Evolutionary conservation across 495 filamentous ascomycete species (phyloP), one percentile per base, ranked within the genome.

Genomic region (Xylaria venustula): DNA sequence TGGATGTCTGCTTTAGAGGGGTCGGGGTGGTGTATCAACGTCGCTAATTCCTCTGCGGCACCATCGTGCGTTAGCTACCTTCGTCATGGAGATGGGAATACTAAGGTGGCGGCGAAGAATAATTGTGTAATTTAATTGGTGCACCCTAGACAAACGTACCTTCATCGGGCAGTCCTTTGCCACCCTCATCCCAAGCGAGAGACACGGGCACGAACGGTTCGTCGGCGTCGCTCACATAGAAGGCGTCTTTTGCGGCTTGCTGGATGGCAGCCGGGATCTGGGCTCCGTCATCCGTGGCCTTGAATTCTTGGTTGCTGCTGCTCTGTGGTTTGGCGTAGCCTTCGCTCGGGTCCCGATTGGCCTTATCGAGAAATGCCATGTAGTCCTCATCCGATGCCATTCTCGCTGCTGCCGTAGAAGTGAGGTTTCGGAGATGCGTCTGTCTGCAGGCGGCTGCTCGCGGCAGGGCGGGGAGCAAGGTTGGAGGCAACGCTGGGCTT

Each of bases 321-420:
- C 55, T 59, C 44, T 71, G 65, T 12, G 67, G 37, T 32, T 71
- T 65, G 15, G 71, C 64, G 15, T 67, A 58, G 9, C 82, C 79
- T 17, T 74, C 78, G 58, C 79, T 76, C 17, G 83, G 84, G 69
- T 90, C 85, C 68, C 83, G 73, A 75, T 93, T 94, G 42, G 91
- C 91, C 73, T 93, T 92, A 72, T 94, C 78, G 50, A 96, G 79
- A 70, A 96, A 95, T 65, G 85, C 77, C 73, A 84, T 80, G 80
- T 95, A 96, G 64, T 86, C 86, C 50, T 89, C 85, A 79, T 96
- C 91, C 20, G 88, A 88, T 19, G 87, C 83, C 88, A 91, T 93
- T 6, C 62, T 79, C 3, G 55, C 46, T 12, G 50, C 22, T 19
- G 15, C 52, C 36, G 62, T 59, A 42, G 67, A 71, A 30, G 62